Percentiles rank a stretch among this genome's conserved stretches.
phyloP scores from a whole-genome alignment of 2,329 filamentous ascomycete species.

The Fusarium nematophilum region DNA sequence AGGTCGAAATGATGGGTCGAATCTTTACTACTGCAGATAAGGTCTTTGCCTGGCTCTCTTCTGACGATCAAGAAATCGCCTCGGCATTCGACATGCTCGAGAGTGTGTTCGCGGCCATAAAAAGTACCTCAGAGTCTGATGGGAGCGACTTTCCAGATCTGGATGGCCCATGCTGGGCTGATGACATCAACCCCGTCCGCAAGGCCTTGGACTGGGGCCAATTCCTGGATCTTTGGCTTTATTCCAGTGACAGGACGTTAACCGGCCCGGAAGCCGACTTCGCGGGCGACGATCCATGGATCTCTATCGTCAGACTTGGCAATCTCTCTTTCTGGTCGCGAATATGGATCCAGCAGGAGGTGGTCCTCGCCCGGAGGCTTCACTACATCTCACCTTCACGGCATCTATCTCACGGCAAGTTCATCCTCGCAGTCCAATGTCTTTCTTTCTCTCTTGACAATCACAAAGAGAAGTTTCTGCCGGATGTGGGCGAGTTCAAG shows the following conservation, averaged over 20 bases:
- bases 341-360: conserved; percentile 5
- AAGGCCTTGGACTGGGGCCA: no score
- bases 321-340: neutral
- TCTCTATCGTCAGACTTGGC: neutral
- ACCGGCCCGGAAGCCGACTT: no score
- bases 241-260: no score
- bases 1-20: neutral
- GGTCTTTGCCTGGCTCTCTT: neutral
- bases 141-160: neutral
- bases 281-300: neutral
- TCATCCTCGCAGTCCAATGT: no score
- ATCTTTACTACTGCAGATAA: neutral
- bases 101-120: neutral
- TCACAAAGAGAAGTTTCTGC: no score
- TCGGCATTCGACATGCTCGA: neutral
- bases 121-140: neutral
- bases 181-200: no score
- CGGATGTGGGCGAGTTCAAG: no score
- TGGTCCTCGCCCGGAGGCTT: neutral
- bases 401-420: accelerated
- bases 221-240: no score
- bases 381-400: neutral
- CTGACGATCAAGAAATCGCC: neutral
- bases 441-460: no score
- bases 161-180: neutral